Conservation (phyloP, 2,329 filamentous ascomycete genomes). For the Cadophora gregata region DNA sequence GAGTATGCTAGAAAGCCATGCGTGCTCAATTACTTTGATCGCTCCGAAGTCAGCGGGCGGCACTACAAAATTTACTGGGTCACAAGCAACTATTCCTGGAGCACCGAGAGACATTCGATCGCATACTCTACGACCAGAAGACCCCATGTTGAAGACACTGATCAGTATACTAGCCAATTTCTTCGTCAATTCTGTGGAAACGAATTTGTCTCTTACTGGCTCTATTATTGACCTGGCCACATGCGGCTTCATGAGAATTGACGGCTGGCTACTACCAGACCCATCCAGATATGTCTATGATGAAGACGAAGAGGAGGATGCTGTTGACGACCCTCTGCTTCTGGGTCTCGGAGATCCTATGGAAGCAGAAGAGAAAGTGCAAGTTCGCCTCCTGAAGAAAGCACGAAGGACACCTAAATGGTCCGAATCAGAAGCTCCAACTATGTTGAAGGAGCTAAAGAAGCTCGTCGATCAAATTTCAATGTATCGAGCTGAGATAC, state of each 20-base stretch:
- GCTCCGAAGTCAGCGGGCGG: constrained; percentile 63
- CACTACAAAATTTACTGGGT: constrained; percentile 61
- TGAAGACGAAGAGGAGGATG: constrained; percentile 49
- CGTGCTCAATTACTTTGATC: constrained; percentile 74
- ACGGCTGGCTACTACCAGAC: constrained; percentile 87
- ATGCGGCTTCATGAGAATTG: constrained; percentile 83
- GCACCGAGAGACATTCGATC: constrained; percentile 64
- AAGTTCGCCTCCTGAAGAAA: constrained; percentile 54
- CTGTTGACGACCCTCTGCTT: constrained; percentile 47
- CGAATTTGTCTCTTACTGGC: constrained; percentile 87
- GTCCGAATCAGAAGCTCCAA: constrained; percentile 56
- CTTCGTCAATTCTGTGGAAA: constrained; percentile 88
- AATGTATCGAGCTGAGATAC: constrained; percentile 66
- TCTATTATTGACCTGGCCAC: constrained; percentile 80
- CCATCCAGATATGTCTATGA: constrained; percentile 67
- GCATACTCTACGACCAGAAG: constrained; percentile 67
- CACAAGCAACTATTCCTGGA: constrained; percentile 62
- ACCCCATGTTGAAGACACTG: constrained; percentile 68
- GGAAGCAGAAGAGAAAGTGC: constrained; percentile 50
- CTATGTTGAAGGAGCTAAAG: constrained; percentile 63
- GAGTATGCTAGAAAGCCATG: constrained; percentile 72
- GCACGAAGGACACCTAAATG: constrained; percentile 61
- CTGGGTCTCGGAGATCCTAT: constrained; percentile 34
- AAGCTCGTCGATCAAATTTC: constrained; percentile 66
- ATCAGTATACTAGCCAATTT: constrained; percentile 78